Conservation (phyloP, 208 protist species). For the Entamoeba invadens region DNA sequence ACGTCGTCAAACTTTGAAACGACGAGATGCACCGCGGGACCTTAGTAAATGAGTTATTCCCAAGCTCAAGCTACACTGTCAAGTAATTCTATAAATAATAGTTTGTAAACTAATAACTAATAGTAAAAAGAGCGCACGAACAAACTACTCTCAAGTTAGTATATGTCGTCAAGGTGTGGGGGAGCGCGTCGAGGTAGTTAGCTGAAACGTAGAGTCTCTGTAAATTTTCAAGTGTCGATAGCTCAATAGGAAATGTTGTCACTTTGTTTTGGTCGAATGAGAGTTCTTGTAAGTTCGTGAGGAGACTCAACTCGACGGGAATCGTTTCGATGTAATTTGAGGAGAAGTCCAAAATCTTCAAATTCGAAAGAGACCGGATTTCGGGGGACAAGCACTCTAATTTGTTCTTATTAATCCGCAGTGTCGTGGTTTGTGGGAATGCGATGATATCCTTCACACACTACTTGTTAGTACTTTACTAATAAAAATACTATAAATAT, state of each 20-base stretch:
- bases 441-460: no score
- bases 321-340: background rate
- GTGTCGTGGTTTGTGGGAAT: background rate
- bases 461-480: no score
- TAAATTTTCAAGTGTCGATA: background rate
- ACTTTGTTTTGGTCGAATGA: background rate
- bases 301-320: background rate
- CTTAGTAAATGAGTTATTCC: background rate
- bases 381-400: background rate
- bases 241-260: background rate
- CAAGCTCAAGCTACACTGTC: background rate
- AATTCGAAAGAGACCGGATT: background rate
- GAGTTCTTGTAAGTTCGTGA: background rate
- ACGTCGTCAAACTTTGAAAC: background rate
- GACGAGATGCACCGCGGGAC: background rate
- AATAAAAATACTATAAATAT: no score
- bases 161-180: background rate
- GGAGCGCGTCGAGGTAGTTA: background rate
- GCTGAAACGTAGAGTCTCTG: background rate
- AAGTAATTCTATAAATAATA: background rate
- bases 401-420: background rate
- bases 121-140: background rate
- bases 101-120: background rate
- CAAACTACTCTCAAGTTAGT: background rate
- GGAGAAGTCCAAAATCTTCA: background rate